phyloP scores from a whole-genome alignment of 192 early-diverging fungal genomes.

The Piromyces finnis region DNA sequence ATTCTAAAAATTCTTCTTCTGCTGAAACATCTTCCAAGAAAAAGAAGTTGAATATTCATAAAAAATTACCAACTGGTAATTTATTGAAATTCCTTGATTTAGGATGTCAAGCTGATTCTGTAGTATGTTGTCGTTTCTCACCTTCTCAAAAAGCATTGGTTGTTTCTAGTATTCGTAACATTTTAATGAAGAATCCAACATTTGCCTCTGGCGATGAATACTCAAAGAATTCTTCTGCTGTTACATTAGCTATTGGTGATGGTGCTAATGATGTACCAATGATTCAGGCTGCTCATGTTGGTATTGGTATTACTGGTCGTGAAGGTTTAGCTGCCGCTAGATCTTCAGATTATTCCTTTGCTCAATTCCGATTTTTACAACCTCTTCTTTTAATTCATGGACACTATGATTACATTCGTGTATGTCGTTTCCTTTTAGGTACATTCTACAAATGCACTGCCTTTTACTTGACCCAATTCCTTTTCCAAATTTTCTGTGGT shows the following conservation, averaged over 20 bases:
- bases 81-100: slow-evolving; percentile 2
- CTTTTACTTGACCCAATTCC: slow-evolving; percentile 53
- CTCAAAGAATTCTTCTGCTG: slow-evolving; percentile 2
- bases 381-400: slow-evolving; percentile 72
- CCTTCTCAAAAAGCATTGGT: slow-evolving; percentile 11
- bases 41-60: background rate
- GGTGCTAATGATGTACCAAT: slow-evolving; percentile 92
- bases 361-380: slow-evolving; percentile 69
- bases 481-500: slow-evolving; percentile 58
- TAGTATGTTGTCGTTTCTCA: slow-evolving; percentile 3
- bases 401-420: slow-evolving; percentile 67
- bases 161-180: slow-evolving; percentile 21
- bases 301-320: slow-evolving; percentile 75
- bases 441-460: slow-evolving; percentile 78
- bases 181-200: slow-evolving; percentile 20
- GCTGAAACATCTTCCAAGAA: background rate
- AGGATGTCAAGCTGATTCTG: slow-evolving; percentile 8
- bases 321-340: slow-evolving; percentile 78
- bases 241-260: slow-evolving; percentile 76
- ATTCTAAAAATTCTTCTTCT: background rate
- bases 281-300: slow-evolving; percentile 86
- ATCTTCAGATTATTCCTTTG: slow-evolving; percentile 78
- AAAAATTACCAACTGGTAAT: slow-evolving; percentile 4
- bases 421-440: slow-evolving; percentile 64
- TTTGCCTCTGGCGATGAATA: background rate